Evolutionary conservation across 1,284 basidiomycete species (phyloP).

Genomic region (Megacollybia platyphylla): DNA sequence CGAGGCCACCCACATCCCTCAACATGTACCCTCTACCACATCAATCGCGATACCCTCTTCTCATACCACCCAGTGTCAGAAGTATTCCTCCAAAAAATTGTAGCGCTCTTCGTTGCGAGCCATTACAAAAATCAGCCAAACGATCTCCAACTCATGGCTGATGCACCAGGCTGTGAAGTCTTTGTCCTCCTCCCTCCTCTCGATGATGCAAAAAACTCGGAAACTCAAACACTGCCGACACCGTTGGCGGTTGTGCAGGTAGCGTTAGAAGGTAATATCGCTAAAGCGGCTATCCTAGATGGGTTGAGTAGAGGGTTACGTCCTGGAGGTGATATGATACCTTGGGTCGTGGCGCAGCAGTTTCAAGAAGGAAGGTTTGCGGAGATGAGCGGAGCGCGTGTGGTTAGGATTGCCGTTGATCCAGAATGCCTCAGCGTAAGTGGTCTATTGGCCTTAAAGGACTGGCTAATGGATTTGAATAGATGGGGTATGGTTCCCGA

Average conservation of each 20-base stretch:
- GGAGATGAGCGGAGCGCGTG: slow-evolving; percentile 78
- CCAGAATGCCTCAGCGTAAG: slow-evolving; percentile 85
- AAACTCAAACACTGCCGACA: slow-evolving; percentile 50
- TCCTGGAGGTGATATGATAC: slow-evolving; percentile 94
- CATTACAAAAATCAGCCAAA: slow-evolving; percentile 99
- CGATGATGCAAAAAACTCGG: slow-evolving; percentile 43
- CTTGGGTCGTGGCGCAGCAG: slow-evolving; percentile 92
- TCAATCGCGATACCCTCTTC: slow-evolving; percentile 94
- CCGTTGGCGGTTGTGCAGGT: slow-evolving; percentile 94
- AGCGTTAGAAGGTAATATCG: slow-evolving; percentile 91
- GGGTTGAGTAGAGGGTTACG: slow-evolving; percentile 70
- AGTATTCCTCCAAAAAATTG: slow-evolving; percentile 95
- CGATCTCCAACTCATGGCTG: slow-evolving; percentile 91
- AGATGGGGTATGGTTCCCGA: slow-evolving; percentile 98
- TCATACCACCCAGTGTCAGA: slow-evolving; percentile 96
- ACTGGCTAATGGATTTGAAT: slow-evolving; percentile 6
- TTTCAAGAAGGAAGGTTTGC: slow-evolving; percentile 97
- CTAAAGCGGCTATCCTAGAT: slow-evolving; percentile 78
- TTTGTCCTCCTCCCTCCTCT: slow-evolving; percentile 93
- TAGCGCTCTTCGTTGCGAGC: slow-evolving; percentile 93
- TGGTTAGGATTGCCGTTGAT: slow-evolving; percentile 95
- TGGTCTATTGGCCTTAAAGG: slow-evolving; percentile 7
- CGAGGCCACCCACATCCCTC: slow-evolving; percentile 90
- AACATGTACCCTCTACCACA: slow-evolving; percentile 90
- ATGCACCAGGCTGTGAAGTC: slow-evolving; percentile 93